A percentile compares a stretch with the other conserved stretches of the same genome.
These are phyloP conservation scores for Salvia miltiorrhiza DNA, from an alignment of 257 asterid species.

Conservation along the genomic window DNA sequence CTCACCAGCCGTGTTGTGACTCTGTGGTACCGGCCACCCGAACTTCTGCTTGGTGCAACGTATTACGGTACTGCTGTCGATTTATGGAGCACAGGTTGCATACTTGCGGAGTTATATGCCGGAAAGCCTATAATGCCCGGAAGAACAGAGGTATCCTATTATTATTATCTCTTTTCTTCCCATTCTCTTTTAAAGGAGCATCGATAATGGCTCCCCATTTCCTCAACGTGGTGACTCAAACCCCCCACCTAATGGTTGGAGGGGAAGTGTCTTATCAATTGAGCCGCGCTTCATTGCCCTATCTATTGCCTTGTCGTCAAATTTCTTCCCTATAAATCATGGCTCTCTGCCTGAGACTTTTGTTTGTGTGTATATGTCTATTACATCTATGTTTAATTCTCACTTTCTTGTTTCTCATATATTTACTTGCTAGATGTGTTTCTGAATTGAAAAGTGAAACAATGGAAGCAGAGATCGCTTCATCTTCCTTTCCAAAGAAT, in stretches of 20 bases:
- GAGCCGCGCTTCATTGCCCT: too few relatives aligned
- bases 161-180: too few relatives aligned
- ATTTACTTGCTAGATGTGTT: neutral
- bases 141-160: slow-evolving; percentile 72
- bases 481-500: neutral
- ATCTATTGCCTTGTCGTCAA: neutral
- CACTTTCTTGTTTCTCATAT: neutral
- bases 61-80: slow-evolving; percentile 84
- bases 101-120: slow-evolving; percentile 87
- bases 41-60: slow-evolving; percentile 94
- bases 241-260: too few relatives aligned
- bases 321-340: neutral
- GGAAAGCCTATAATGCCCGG: slow-evolving; percentile 99
- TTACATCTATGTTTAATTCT: neutral
- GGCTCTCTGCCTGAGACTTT: neutral
- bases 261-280: too few relatives aligned
- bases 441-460: slow-evolving; percentile 6
- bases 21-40: slow-evolving; percentile 96
- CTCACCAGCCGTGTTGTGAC: slow-evolving; percentile 95
- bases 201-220: too few relatives aligned
- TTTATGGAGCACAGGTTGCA: slow-evolving; percentile 96
- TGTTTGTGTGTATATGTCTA: neutral
- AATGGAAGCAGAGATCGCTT: neutral
- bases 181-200: too few relatives aligned
- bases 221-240: too few relatives aligned